Evolutionary conservation across 192 early-diverging fungal species (phyloP).

Genomic region (Fimicolochytrium jonesii): DNA sequence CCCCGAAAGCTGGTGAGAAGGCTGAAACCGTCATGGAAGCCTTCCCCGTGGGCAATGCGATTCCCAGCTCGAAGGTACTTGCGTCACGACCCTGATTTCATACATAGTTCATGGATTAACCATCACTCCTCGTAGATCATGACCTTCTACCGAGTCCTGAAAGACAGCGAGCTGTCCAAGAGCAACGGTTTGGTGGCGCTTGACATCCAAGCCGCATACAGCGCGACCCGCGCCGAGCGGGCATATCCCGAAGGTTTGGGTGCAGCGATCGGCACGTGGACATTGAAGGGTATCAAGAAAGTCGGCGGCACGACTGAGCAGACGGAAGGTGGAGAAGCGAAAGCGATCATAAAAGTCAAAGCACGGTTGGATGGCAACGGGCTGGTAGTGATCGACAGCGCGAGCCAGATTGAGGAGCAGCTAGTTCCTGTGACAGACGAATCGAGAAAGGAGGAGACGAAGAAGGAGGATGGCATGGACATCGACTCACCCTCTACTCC

Average conservation of each 20-base stretch:
- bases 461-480: conserved; percentile 42
- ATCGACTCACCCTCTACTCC: conserved; percentile 28
- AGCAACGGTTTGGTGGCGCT: conserved; percentile 51
- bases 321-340: conserved; percentile 50
- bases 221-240: conserved; percentile 45
- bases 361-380: conserved; percentile 77
- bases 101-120: not conserved
- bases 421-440: conserved; percentile 61
- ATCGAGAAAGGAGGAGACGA: conserved; percentile 53
- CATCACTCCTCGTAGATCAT: too few relatives aligned
- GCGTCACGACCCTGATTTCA: too few relatives aligned
- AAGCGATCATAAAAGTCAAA: conserved; percentile 86
- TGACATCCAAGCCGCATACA: conserved; percentile 76
- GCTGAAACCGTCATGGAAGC: conserved; percentile 77
- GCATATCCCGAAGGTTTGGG: conserved; percentile 69
- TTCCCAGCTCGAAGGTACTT: conserved; percentile 73
- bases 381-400: conserved; percentile 63
- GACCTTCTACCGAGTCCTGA: conserved; percentile 74
- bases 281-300: conserved; percentile 72
- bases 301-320: too few relatives aligned
- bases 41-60: conserved; percentile 76
- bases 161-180: conserved; percentile 46
- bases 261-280: conserved; percentile 77
- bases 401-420: conserved; percentile 83
- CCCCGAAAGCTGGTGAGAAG: conserved; percentile 60